These are phyloP conservation scores for Arachnomyces sp. DNA, from an alignment of 2,329 filamentous ascomycete genomes.

Conservation along the genomic window DNA sequence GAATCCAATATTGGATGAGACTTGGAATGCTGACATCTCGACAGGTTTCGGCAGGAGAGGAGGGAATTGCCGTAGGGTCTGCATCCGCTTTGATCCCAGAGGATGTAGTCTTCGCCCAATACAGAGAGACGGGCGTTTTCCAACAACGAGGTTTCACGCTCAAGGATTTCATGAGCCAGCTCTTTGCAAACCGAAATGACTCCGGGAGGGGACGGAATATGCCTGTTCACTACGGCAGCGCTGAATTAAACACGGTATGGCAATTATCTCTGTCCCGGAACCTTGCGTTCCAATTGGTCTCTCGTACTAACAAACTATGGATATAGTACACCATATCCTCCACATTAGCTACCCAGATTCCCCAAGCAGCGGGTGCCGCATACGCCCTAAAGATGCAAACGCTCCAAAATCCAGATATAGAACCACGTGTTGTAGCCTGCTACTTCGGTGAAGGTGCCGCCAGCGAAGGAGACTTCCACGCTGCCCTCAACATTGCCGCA, in stretches of 20 bases:
- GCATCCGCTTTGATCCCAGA: conserved; percentile 74
- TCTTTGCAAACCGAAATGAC: conserved; percentile 83
- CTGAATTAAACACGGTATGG: conserved; percentile 71
- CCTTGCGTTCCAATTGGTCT: too few relatives aligned
- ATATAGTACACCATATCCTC: conserved; percentile 74
- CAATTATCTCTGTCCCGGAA: background rate
- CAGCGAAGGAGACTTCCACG: conserved; percentile 87
- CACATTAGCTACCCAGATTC: conserved; percentile 79
- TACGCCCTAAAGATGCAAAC: conserved; percentile 81
- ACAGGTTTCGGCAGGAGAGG: conserved; percentile 73
- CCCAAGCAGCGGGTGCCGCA: conserved; percentile 77
- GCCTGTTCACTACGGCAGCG: conserved; percentile 92
- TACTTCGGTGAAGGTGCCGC: conserved; percentile 91
- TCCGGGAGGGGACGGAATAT: conserved; percentile 80
- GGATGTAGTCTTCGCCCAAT: conserved; percentile 91
- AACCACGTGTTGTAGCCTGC: conserved; percentile 65
- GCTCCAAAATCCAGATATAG: conserved; percentile 60
- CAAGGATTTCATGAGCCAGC: conserved; percentile 87
- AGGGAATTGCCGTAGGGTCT: conserved; percentile 85
- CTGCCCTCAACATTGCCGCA: conserved; percentile 82
- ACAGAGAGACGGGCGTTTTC: conserved; percentile 88
- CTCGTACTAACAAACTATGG: conserved; percentile 6
- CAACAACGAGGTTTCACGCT: conserved; percentile 80
- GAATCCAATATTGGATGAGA: conserved; percentile 10
- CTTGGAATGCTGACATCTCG: background rate